phyloP scores from a whole-genome alignment of 1,284 basidiomycete species.

The Ustilago hordei region DNA sequence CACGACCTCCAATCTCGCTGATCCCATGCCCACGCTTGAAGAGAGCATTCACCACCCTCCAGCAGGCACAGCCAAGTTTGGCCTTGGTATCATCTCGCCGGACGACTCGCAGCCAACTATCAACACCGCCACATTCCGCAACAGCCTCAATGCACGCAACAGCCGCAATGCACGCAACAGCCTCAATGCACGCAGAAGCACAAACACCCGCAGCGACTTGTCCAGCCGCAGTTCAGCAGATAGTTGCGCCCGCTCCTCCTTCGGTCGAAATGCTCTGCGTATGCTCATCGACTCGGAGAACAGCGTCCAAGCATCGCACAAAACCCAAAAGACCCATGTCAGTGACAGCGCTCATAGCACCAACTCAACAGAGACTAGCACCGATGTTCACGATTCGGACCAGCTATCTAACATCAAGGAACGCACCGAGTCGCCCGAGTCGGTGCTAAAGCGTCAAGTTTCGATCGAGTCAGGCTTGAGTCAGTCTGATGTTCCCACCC shows the following conservation, averaged over 20 bases:
- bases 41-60: constrained; percentile 8
- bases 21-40: constrained; percentile 20
- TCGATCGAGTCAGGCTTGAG: constrained; percentile 22
- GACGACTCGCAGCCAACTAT: constrained; percentile 2
- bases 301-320: constrained; percentile 14
- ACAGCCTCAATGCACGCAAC: constrained; percentile 9
- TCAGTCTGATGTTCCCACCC: constrained; percentile 15
- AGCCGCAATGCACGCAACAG: too few species aligned
- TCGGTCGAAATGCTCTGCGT: constrained; percentile 24
- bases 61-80: constrained; percentile 7
- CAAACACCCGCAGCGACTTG: constrained; percentile 33
- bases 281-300: constrained; percentile 25
- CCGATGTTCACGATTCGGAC: constrained; percentile 39
- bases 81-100: constrained; percentile 29
- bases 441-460: constrained; percentile 18
- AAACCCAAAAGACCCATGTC: constrained; percentile 15
- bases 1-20: constrained; percentile 1
- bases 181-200: constrained; percentile 14
- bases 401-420: constrained; percentile 45
- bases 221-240: constrained; percentile 37
- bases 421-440: constrained; percentile 36
- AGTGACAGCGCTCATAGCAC: constrained; percentile 50
- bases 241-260: constrained; percentile 33
- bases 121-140: background rate
- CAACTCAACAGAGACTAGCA: constrained; percentile 41